These are phyloP conservation scores for Lepidopterella palustris DNA, from an alignment of 495 filamentous ascomycete genomes.

Conservation along the genomic window DNA sequence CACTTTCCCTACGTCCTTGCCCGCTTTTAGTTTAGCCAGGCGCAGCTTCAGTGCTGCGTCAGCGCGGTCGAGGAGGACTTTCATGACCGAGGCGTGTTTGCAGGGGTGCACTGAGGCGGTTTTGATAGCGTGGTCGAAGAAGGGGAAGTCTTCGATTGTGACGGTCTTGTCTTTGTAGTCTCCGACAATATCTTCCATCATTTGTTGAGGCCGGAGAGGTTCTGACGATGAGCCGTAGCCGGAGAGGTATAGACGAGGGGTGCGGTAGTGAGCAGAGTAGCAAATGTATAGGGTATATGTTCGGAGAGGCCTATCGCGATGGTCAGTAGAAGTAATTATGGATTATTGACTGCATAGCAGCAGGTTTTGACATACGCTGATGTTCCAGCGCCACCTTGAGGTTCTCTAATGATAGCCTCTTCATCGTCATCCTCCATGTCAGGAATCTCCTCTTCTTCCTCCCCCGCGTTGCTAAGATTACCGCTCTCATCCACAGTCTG, in stretches of 20 bases:
- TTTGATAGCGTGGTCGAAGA: slow-evolving; percentile 73
- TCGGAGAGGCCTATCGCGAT: slow-evolving; percentile 58
- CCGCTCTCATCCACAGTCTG: slow-evolving; percentile 77
- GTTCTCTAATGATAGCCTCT: slow-evolving; percentile 90
- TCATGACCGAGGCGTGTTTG: slow-evolving; percentile 96
- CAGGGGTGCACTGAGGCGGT: slow-evolving; percentile 95
- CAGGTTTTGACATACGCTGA: slow-evolving; percentile 55
- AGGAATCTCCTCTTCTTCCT: slow-evolving; percentile 75
- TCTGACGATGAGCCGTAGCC: slow-evolving; percentile 77
- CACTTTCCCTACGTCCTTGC: slow-evolving; percentile 51
- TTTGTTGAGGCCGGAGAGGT: slow-evolving; percentile 77
- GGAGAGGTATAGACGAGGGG: slow-evolving; percentile 89
- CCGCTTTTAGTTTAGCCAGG: slow-evolving; percentile 63
- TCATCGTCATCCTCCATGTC: slow-evolving; percentile 99
- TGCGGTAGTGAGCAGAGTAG: slow-evolving; percentile 94
- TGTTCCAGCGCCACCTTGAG: slow-evolving; percentile 46
- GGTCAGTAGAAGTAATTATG: neutral
- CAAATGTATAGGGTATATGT: slow-evolving; percentile 98
- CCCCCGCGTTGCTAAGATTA: slow-evolving; percentile 63
- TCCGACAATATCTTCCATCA: slow-evolving; percentile 99
- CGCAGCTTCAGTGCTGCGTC: slow-evolving; percentile 88
- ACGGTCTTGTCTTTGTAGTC: slow-evolving; percentile 99
- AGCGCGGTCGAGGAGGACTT: slow-evolving; percentile 88
- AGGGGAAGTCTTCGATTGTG: slow-evolving; percentile 94
- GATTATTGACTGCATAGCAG: too few species aligned